These are phyloP conservation scores for Symmetrospora coprosmae DNA, from an alignment of 768 basidiomycete genomes.

Conservation along the genomic window DNA sequence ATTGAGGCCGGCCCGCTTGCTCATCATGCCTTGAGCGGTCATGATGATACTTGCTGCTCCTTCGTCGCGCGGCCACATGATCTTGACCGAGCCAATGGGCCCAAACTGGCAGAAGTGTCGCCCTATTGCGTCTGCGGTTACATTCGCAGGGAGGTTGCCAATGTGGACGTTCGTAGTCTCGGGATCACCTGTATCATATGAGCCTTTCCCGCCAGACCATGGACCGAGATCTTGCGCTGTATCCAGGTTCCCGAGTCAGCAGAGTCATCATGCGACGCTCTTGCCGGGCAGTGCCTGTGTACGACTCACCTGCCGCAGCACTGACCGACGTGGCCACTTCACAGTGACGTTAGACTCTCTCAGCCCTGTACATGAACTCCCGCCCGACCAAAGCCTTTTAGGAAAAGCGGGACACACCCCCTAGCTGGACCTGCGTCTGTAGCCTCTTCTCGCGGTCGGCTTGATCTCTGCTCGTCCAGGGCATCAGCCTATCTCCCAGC, in stretches of 20 bases:
- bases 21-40: not conserved
- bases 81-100: conserved; percentile 53
- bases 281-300: not conserved
- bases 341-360: conserved; percentile 27
- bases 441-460: conserved; percentile 72
- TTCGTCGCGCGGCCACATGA: conserved; percentile 26
- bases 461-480: conserved; percentile 56
- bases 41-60: conserved; percentile 4
- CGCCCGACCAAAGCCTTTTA: not conserved
- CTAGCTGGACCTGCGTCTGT: conserved; percentile 43
- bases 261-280: too few relatives aligned
- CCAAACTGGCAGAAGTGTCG: conserved; percentile 80
- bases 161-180: conserved; percentile 94
- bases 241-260: not conserved
- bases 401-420: conserved; percentile 1
- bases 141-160: conserved; percentile 73
- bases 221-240: not conserved
- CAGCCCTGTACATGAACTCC: not conserved
- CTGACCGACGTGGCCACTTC: conserved; percentile 54
- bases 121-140: conserved; percentile 73
- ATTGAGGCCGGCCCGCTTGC: conserved; percentile 46
- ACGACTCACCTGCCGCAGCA: conserved; percentile 62
- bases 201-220: conserved; percentile 52
- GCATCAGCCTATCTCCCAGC: not conserved
- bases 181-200: conserved; percentile 75